Evolutionary conservation across 2,329 filamentous ascomycete genomes (phyloP), one percentile per base, ranked within the genome.

Genomic region (Diaporthe ilicicola): DNA sequence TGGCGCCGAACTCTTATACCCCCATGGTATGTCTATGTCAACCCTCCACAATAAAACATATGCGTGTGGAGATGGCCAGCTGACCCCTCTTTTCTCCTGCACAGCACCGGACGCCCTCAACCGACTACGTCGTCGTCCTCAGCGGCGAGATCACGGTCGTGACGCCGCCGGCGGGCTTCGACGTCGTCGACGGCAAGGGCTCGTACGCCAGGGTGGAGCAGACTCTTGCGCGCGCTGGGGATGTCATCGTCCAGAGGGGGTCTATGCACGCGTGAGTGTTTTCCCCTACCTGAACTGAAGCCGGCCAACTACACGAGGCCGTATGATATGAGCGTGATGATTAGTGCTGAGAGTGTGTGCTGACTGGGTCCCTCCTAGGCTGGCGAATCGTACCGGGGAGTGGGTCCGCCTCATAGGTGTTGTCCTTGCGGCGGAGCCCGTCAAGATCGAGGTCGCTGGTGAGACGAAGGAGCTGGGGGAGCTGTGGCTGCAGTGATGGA

Each of bases 211-310:
- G 76, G 67, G 73, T 74, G 42, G 70, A 73, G 29, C 78, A 78
- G 73, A 78, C 78, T 1, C 50, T 77, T 6, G 77, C 74, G 70
- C 74, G 72, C n/a, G 72, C 75, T 1, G 78, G 78, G 17, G 77
- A 79, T 22, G 73, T 78, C n/a, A 74, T 79, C n/a, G 67, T 76
- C 44, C 76, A 79, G 72, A 75, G 79, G 24, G 77, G 78, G 5
- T 76, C 75, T 17, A 76, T 79, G 74, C 78, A 81, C 69, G 76
- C 76, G 79, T 80, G 76, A 79, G 79, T 78, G 29, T 29, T 22
- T 37, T 17, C 15, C 44, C 54, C 62, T 17, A 50, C 67, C 19
- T 15, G 29, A 34, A 22, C n/a, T n/a, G n/a, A n/a, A n/a, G n/a
- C n/a, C n/a, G n/a, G n/a, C n/a, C n/a, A n/a, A n/a, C n/a, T n/a